These are phyloP conservation scores for Pharus latifolius DNA, from an alignment of 176 grass and related monocot genomes.

Conservation along the genomic window DNA sequence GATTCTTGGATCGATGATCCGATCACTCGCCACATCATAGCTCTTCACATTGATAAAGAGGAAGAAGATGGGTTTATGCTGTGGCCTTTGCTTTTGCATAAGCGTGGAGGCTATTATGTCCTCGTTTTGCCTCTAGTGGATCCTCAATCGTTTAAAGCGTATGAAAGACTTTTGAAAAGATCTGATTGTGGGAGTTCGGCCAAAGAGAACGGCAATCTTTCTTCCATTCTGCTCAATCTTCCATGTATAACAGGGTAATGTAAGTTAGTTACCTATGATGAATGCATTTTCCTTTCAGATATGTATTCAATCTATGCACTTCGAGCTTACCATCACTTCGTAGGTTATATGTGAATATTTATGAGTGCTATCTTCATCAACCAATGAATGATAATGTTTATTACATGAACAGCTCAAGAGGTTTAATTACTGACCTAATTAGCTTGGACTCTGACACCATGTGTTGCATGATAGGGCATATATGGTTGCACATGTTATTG, in stretches of 20 bases:
- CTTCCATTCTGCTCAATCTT: constrained; percentile 78
- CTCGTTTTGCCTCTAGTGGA: constrained; percentile 68
- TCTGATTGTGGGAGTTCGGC: constrained; percentile 61
- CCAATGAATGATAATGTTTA: not conserved
- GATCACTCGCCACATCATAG: constrained; percentile 65
- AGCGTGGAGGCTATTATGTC: constrained; percentile 62
- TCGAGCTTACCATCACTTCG: not conserved
- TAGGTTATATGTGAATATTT: not conserved
- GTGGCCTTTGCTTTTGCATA: constrained; percentile 79
- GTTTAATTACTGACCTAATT: not conserved
- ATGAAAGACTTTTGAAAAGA: constrained; percentile 49
- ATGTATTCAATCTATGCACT: not conserved
- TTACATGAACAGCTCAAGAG: not conserved
- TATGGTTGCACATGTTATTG: constrained; percentile 84
- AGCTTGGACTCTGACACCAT: not conserved
- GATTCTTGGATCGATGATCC: constrained; percentile 96
- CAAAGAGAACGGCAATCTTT: constrained; percentile 59
- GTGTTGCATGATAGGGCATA: constrained; percentile 50
- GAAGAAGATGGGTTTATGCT: constrained; percentile 40
- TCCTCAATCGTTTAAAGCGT: constrained; percentile 52
- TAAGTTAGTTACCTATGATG: constrained; percentile 53
- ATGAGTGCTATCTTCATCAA: not conserved
- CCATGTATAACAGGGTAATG: constrained; percentile 99
- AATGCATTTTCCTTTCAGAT: not conserved
- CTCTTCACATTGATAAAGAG: constrained; percentile 44